These are phyloP conservation scores for Vickermania spadyakhi DNA, from an alignment of 208 protist genomes.

Conservation along the genomic window DNA sequence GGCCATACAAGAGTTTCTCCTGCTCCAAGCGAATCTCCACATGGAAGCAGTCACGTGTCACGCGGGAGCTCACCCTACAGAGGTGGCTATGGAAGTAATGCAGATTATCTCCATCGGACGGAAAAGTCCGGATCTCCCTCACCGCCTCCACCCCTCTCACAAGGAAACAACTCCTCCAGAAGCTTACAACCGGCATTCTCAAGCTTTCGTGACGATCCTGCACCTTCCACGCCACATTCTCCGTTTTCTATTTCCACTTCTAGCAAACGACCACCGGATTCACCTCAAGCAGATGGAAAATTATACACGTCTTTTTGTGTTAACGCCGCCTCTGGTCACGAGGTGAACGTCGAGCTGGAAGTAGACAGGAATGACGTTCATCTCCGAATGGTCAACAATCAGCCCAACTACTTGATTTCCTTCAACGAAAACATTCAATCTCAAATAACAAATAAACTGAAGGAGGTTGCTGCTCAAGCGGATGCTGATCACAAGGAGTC, in stretches of 20 bases:
- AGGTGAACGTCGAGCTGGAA: conserved; percentile 62
- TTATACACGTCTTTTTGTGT: conserved; percentile 68
- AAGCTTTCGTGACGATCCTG: not conserved
- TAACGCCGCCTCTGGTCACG: conserved; percentile 32
- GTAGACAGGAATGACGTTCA: conserved; percentile 70
- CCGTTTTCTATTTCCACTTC: not conserved
- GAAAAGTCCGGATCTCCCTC: not conserved
- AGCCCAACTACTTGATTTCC: conserved; percentile 66
- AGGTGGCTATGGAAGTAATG: not conserved
- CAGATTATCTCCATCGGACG: not conserved
- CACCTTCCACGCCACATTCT: not conserved
- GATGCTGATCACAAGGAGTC: conserved; percentile 2
- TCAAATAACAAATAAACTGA: conserved; percentile 54
- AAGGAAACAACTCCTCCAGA: not conserved
- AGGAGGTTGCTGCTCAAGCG: conserved; percentile 31
- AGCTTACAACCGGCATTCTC: not conserved
- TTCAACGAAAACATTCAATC: conserved; percentile 54
- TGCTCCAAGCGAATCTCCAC: not conserved
- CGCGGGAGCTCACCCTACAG: not conserved
- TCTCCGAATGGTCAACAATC: conserved; percentile 61
- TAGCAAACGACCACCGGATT: not conserved
- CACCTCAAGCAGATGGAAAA: conserved; percentile 28
- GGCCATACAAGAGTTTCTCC: not conserved
- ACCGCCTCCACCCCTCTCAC: not conserved
- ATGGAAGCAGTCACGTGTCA: not conserved